Evolutionary conservation across 345 rosid genomes (phyloP).

Genomic region (Alliaria petiolata): DNA sequence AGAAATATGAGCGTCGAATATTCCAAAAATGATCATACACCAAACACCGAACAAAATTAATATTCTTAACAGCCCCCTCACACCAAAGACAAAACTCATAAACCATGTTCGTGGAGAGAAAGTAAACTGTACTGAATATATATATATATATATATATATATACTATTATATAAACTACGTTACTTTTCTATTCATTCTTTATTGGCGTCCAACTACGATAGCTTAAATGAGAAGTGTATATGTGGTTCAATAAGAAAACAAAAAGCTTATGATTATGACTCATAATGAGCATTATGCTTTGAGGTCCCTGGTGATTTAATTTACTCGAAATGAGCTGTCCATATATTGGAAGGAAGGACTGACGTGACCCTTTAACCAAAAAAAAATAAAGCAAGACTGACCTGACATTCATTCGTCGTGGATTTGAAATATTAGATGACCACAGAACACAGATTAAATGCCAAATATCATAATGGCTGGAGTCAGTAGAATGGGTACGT

Average conservation of each 20-base stretch:
- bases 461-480: background rate
- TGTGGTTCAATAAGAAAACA: background rate
- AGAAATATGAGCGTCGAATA: background rate
- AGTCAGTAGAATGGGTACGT: background rate
- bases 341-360: slow-evolving; percentile 8
- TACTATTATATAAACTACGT: background rate
- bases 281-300: background rate
- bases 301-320: background rate
- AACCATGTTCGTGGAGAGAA: background rate
- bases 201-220: background rate
- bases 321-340: slow-evolving; percentile 17
- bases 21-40: background rate
- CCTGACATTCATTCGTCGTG: background rate
- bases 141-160: no score
- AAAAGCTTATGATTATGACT: background rate
- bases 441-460: background rate
- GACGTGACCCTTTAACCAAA: background rate
- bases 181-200: background rate
- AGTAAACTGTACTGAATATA: background rate
- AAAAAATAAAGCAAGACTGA: background rate
- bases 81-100: background rate
- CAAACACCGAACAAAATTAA: background rate
- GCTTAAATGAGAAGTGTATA: background rate
- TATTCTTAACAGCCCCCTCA: background rate
- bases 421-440: slow-evolving; percentile 4